These are phyloP conservation scores for Barnettozyma vustinii DNA, from an alignment of 805 yeast species.

Conservation along the genomic window DNA sequence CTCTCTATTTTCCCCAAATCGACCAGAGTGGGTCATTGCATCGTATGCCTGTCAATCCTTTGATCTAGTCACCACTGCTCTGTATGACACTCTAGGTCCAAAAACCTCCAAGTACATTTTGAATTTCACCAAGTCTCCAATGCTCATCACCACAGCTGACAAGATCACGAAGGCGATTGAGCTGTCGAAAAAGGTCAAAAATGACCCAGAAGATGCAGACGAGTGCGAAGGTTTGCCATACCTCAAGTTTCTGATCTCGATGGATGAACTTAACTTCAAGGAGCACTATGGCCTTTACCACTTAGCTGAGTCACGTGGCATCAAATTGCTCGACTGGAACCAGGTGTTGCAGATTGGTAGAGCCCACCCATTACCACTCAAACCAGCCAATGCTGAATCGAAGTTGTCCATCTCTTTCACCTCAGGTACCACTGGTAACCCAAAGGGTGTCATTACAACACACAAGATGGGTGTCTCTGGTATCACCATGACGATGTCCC, in stretches of 20 bases:
- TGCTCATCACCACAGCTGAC: conserved; percentile 30
- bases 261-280: conserved; percentile 38
- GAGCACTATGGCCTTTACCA: conserved; percentile 24
- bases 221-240: conserved; percentile 24
- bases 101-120: conserved; percentile 10
- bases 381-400: conserved; percentile 38
- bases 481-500: conserved; percentile 20
- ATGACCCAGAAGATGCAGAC: conserved; percentile 8
- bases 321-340: conserved; percentile 32
- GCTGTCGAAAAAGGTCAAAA: conserved; percentile 7
- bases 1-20: conserved; percentile 49
- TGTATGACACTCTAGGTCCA: conserved; percentile 12
- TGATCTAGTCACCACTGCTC: conserved; percentile 7
- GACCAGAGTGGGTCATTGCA: conserved; percentile 68
- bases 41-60: conserved; percentile 41
- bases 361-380: conserved; percentile 27
- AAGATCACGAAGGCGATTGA: conserved; percentile 21
- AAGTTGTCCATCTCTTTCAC: conserved; percentile 50
- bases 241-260: conserved; percentile 40
- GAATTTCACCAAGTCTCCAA: conserved; percentile 10
- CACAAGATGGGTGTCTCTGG: conserved; percentile 40
- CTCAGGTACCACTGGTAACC: conserved; percentile 60
- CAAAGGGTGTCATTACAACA: conserved; percentile 51
- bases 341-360: conserved; percentile 36
- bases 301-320: conserved; percentile 20